A percentile compares a stretch with the other conserved stretches of the same genome.
Conservation (phyloP, 768 basidiomycete species). For the Daedalea quercina region DNA sequence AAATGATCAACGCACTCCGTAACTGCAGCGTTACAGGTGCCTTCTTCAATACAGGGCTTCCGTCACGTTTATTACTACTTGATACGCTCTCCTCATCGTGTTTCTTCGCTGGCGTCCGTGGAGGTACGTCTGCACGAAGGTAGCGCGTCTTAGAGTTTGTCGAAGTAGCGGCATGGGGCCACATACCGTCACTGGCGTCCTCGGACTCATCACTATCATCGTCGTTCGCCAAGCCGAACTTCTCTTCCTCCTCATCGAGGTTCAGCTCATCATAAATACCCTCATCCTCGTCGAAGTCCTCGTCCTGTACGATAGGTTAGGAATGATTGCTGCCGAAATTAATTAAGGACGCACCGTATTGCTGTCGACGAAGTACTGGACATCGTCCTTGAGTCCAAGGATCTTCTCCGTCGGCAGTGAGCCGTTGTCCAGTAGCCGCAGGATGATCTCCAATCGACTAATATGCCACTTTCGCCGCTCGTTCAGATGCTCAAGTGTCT, state of each 20-base stretch:
- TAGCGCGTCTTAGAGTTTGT: not conserved
- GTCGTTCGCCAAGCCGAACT: slow-evolving; percentile 69
- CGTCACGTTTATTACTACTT: slow-evolving; percentile 71
- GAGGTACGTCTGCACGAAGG: slow-evolving; percentile 45
- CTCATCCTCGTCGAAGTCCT: slow-evolving; percentile 95
- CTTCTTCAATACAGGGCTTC: slow-evolving; percentile 79
- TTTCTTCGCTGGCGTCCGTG: slow-evolving; percentile 64
- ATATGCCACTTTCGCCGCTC: slow-evolving; percentile 97
- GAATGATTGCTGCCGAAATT: not conserved
- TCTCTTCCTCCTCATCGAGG: slow-evolving; percentile 94
- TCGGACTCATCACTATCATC: slow-evolving; percentile 81
- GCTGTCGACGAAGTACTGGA: slow-evolving; percentile 91
- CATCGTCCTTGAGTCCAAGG: slow-evolving; percentile 82
- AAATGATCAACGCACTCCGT: slow-evolving; percentile 51
- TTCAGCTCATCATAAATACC: slow-evolving; percentile 97
- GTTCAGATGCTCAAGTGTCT: slow-evolving; percentile 83
- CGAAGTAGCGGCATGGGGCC: not conserved
- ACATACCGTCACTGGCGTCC: slow-evolving; percentile 62
- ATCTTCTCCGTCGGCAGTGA: slow-evolving; percentile 80
- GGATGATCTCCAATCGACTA: slow-evolving; percentile 83
- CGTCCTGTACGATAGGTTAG: slow-evolving; percentile 52
- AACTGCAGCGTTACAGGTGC: slow-evolving; percentile 52
- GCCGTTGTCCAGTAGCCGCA: slow-evolving; percentile 91
- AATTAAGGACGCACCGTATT: slow-evolving; percentile 58
- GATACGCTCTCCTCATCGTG: slow-evolving; percentile 72